A percentile compares a stretch with the other conserved stretches of the same genome.
These are phyloP conservation scores for Saccharomycopsis sp. DNA, from an alignment of 805 yeast species.

Conservation along the genomic window DNA sequence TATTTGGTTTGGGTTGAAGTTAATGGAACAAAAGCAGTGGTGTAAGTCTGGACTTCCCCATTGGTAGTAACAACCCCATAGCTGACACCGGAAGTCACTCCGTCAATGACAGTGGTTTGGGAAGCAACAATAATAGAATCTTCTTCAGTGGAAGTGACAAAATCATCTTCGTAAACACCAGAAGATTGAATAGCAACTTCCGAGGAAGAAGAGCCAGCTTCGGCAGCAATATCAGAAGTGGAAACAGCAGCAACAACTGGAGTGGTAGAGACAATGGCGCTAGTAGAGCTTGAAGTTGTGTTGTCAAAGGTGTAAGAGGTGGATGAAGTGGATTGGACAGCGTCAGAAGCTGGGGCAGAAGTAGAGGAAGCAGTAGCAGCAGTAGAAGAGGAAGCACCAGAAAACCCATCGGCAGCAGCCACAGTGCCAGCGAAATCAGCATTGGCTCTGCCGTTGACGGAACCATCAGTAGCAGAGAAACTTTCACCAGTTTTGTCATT, in stretches of 20 bases:
- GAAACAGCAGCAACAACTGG: conserved; percentile 20
- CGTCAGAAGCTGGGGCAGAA: conserved; percentile 4
- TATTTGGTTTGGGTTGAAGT: conserved; percentile 16
- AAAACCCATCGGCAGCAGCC: conserved; percentile 3
- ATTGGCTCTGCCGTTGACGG: conserved; percentile 27
- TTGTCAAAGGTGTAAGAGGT: background rate
- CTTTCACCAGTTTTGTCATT: conserved; percentile 39
- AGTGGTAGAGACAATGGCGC: conserved; percentile 1
- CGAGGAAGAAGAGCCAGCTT: conserved; percentile 11
- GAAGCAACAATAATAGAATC: conserved; percentile 13
- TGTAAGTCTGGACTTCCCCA: conserved; percentile 10
- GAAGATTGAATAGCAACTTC: conserved; percentile 15
- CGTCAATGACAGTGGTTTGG: conserved; percentile 13
- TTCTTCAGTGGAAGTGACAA: too few species aligned
- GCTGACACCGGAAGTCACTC: conserved; percentile 16
- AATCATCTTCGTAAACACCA: too few species aligned
- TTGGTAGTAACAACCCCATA: conserved; percentile 8
- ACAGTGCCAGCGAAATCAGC: conserved; percentile 18
- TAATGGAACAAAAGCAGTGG: conserved; percentile 16
- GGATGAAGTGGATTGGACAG: conserved; percentile 8
- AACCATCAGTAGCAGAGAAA: conserved; percentile 27
- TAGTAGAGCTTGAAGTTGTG: background rate
- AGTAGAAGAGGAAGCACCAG: conserved; percentile 18
- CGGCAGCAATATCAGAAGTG: conserved; percentile 16
- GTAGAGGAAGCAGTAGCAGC: conserved; percentile 16